These are phyloP conservation scores for Quercus cerris DNA, from an alignment of 306 rosid species.

Conservation along the genomic window DNA sequence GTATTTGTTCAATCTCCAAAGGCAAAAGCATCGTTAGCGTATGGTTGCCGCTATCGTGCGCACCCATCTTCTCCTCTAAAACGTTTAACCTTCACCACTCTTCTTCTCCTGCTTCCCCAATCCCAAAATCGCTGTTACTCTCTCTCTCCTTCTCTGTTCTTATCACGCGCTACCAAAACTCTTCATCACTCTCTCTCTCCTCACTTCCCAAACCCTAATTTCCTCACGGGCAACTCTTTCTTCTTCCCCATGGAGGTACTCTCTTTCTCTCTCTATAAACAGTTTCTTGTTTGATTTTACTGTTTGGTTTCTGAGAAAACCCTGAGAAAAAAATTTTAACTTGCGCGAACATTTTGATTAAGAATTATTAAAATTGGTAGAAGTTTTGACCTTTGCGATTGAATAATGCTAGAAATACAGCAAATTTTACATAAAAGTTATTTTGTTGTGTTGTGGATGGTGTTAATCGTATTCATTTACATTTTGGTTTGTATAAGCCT, in stretches of 20 bases:
- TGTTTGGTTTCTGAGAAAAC: too few species aligned
- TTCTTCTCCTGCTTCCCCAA: neutral
- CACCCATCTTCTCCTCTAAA: conserved; percentile 10
- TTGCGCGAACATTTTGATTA: too few species aligned
- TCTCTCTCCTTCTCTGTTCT: neutral
- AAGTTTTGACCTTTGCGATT: too few species aligned
- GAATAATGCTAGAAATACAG: too few species aligned
- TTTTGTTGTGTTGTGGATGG: too few species aligned
- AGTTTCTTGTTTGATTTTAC: too few species aligned
- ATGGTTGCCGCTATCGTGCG: conserved; percentile 40
- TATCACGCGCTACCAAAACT: neutral
- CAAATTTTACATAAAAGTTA: too few species aligned
- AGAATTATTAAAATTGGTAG: too few species aligned
- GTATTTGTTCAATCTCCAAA: too few species aligned
- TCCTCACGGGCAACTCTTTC: conserved; percentile 64
- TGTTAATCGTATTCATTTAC: too few species aligned
- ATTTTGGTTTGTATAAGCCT: too few species aligned
- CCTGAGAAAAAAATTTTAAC: too few species aligned
- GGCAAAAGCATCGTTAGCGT: conserved; percentile 21
- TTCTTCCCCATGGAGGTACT: conserved; percentile 60
- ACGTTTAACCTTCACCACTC: conserved; percentile 14
- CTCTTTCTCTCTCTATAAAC: neutral
- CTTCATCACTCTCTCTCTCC: neutral
- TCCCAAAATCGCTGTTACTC: neutral
- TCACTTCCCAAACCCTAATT: conserved; percentile 35